Conservation (phyloP, 2,329 filamentous ascomycete genomes). For the Keithomyces neogunnii region DNA sequence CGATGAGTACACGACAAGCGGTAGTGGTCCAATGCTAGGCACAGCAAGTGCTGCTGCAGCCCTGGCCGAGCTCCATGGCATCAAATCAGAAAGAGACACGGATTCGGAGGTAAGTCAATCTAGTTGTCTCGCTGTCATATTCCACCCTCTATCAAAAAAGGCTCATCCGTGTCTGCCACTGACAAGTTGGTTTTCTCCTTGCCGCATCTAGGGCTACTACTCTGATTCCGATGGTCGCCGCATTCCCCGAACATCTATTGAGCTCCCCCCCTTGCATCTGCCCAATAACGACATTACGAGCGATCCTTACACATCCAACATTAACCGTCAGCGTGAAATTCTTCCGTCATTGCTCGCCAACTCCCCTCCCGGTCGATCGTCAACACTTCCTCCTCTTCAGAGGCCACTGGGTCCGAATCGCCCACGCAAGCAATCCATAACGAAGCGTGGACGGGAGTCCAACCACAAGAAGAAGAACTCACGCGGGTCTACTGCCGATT, state of each 20-base stretch:
- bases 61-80: constrained; percentile 71
- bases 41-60: constrained; percentile 70
- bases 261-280: constrained; percentile 61
- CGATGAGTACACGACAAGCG: constrained; percentile 55
- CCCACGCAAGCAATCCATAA: constrained; percentile 78
- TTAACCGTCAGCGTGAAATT: constrained; percentile 54
- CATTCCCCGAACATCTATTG: constrained; percentile 58
- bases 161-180: not conserved
- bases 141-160: too few species aligned
- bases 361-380: constrained; percentile 79
- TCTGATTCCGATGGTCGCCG: constrained; percentile 61
- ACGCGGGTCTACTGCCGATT: constrained; percentile 57
- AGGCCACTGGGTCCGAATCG: constrained; percentile 62
- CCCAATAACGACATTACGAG: constrained; percentile 56
- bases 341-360: constrained; percentile 74
- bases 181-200: constrained; percentile 5
- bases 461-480: constrained; percentile 79
- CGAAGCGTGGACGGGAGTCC: constrained; percentile 64
- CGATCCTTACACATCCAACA: constrained; percentile 57
- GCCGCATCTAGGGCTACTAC: constrained; percentile 48
- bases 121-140: not conserved
- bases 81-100: constrained; percentile 68
- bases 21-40: constrained; percentile 37
- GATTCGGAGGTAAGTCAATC: constrained; percentile 62
- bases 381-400: constrained; percentile 78